Evolutionary conservation across 371 early-diverging fungal species (phyloP), one percentile per base, ranked within the genome.

Genomic region (Mucor sp.): DNA sequence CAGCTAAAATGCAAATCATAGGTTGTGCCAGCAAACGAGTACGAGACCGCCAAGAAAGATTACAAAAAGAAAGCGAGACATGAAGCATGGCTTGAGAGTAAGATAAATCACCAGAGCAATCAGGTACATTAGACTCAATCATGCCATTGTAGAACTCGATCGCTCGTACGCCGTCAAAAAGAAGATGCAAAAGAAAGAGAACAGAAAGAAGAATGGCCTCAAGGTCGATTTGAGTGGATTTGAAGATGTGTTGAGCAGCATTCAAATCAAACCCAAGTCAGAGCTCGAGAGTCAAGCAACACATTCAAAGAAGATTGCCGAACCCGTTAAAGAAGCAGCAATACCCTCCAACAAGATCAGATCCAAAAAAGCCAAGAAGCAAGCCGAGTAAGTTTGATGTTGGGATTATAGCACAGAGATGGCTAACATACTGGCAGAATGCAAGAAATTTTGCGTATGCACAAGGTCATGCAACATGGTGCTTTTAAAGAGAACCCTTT

Each of bases 401-500:
- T 28, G 15, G 30, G 39, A 62, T 12, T 9, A 19, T 30, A 1
- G 47, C 12, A 14, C 23, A 21, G n/a, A n/a, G 28, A n/a, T 48
- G 19, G 19, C 37, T 48, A 33, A 32, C 32, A 12, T 33, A 48
- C 9, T 6, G 23, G 25, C 68, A 89, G 89, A 47, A 74, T 84
- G 70, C 79, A 85, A 65, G 92, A 92, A 63, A 90, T 90, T 27
- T 71, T 86, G 35, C 86, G 92, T 19, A 84, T 92, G 72, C 90
- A 90, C 77, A 87, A 88, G 64, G 87, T 92, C 8, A 70, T 90
- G 71, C 79, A 80, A 19, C 89, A 89, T 66, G 80, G 84, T n/a
- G 85, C 89, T 28, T 92, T 92, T 77, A 85, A 89, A 64, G 77
- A 83, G 44, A 86, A 89, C 61, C 90, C 92, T 12, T 63, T 92